Evolutionary conservation across 2,329 filamentous ascomycete species (phyloP), one percentile per base, ranked within the genome.

Genomic region (Cryphonectria nitschkei): DNA sequence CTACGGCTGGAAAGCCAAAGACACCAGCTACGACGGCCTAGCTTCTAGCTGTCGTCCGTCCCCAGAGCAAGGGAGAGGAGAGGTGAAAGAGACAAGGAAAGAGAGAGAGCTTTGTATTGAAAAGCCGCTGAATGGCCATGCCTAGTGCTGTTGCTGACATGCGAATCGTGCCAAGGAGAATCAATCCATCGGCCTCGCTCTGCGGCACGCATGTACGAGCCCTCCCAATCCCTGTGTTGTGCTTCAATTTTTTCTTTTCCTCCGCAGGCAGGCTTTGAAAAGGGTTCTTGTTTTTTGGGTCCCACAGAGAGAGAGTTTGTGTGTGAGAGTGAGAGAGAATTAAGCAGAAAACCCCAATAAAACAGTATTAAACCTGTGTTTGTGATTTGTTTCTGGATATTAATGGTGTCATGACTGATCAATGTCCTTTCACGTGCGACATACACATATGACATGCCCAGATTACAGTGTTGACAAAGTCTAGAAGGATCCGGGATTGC

Each of bases 1-100:
- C 67, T 29, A 14, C 67, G 43, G 58, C 46, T 68, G 78, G 77
- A 66, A 85, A 85, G 75, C 81, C 84, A 62, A 83, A 83, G 76
- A 77, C 81, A 14, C 77, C 82, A 2, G 77, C 82, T 26, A 73
- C 71, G 26, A 62, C 71, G 16, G 71, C 67, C 34, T 73, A 62
- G 58, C 54, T n/a, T 32, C 13, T 58, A 29, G 16, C 26, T 34
- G 54, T 29, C 29, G 14, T 34, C 54, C 29, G 14, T 58, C 54
- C 29, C 6, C 2, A 50, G 46, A n/a, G 46, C 8, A 7, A 50
- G 22, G 16, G 22, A n/a, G 46, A 50, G 14, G 43, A 50, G 43
- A 50, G 6, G 46, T 1, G 7, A 7, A 19, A n/a, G 26, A 16
- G 37, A 39, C 8, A 52, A 26, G 26, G 46, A 34, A 13, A 58